A percentile compares a stretch with the other conserved stretches of the same genome.
Evolutionary conservation across 352 stramenopile species (phyloP).

Genomic region (Phytophthora litchii): DNA sequence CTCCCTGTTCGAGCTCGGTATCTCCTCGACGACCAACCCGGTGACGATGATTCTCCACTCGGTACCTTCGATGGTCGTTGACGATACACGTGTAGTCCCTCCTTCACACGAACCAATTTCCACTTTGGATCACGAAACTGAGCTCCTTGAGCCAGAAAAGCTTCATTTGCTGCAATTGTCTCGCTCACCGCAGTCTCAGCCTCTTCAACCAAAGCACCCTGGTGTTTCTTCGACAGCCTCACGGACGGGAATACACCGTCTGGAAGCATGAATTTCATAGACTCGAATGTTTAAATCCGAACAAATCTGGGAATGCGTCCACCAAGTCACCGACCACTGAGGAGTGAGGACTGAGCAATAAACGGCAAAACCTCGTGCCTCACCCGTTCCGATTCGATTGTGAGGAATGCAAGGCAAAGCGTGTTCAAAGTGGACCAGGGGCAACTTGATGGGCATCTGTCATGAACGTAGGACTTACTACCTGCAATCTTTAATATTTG

Average conservation of each 20-base stretch:
- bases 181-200: slow-evolving; percentile 46
- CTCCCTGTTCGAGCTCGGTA: not conserved
- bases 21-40: not conserved
- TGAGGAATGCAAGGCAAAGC: slow-evolving; percentile 11
- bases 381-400: slow-evolving; percentile 16
- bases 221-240: slow-evolving; percentile 31
- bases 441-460: not conserved
- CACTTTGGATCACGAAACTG: slow-evolving; percentile 39
- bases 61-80: slow-evolving; percentile 8
- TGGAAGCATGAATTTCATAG: slow-evolving; percentile 50
- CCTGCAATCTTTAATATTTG: not conserved
- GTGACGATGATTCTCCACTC: not conserved
- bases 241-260: slow-evolving; percentile 40
- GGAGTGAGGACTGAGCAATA: slow-evolving; percentile 1
- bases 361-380: not conserved
- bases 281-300: not conserved
- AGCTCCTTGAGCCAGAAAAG: slow-evolving; percentile 33
- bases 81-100: slow-evolving; percentile 45
- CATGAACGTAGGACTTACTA: slow-evolving; percentile 7
- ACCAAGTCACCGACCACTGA: not conserved
- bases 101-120: slow-evolving; percentile 44
- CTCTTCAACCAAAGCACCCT: slow-evolving; percentile 37
- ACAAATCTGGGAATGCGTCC: slow-evolving; percentile 1
- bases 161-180: slow-evolving; percentile 46
- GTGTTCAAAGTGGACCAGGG: not conserved